These are phyloP conservation scores for Candida coquimbonensis DNA, from an alignment of 805 yeast genomes.

Conservation along the genomic window DNA sequence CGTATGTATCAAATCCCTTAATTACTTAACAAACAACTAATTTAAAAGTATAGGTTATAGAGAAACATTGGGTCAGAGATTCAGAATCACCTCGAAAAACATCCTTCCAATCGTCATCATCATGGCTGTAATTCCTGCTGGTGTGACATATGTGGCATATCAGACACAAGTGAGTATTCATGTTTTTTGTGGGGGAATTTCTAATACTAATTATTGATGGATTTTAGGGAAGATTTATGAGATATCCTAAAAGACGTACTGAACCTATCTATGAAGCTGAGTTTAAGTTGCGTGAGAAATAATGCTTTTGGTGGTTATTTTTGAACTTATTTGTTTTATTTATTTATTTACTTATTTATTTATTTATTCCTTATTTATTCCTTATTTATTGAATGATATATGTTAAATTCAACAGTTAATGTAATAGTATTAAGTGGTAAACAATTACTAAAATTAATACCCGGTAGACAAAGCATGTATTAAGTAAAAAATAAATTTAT, in stretches of 20 bases:
- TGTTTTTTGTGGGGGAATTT: not conserved
- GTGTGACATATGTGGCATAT: conserved; percentile 18
- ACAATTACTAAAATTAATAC: too few species aligned
- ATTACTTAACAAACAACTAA: not conserved
- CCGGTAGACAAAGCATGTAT: too few species aligned
- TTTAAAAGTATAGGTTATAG: conserved; percentile 11
- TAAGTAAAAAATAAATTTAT: too few species aligned
- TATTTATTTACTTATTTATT: not conserved
- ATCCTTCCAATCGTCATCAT: conserved; percentile 13
- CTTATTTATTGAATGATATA: too few species aligned
- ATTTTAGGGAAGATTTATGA: conserved; percentile 17
- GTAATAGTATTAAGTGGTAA: too few species aligned
- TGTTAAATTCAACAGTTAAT: too few species aligned
- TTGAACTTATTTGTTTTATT: not conserved
- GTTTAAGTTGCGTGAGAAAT: conserved; percentile 10
- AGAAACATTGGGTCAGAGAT: conserved; percentile 19
- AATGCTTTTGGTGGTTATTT: too few species aligned
- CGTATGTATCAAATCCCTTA: conserved; percentile 9
- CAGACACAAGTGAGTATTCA: conserved; percentile 12
- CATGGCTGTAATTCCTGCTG: conserved; percentile 18
- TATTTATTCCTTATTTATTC: not conserved
- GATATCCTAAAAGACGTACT: conserved; percentile 18
- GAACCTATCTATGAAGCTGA: conserved; percentile 19
- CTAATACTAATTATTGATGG: not conserved
- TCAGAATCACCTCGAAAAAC: conserved; percentile 19